Base-by-base conservation (phyloP, 2,329 filamentous ascomycete species). In the Dactylonectria macrodidyma region DNA sequence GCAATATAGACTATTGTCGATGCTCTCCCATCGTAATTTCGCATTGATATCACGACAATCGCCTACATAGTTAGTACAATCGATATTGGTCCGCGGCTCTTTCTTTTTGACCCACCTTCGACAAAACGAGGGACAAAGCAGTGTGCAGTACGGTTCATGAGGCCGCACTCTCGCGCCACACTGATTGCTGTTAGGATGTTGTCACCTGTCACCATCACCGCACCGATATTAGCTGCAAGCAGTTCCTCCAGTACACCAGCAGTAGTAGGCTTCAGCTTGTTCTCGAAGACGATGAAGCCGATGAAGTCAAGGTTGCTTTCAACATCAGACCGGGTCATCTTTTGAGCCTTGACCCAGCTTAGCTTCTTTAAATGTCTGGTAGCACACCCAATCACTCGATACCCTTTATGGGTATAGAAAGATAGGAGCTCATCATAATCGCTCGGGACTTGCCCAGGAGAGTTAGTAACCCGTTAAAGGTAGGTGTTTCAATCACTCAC, bases 271-370 rank as follows among this genome's bases (percentile, higher is more conserved):
- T 99, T 99, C 68, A 99, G 84, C 82, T 99, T 99, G 83, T 99
- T 99, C 82, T 99, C 96, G 75, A 99, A 99, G 61, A 99, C 92
- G 77, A 99, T 98, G 82, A 99, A 99, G 5, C 96, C 96, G 41
- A 95, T 88, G 77, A 99, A 98, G 52, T 95, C 90, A 11, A 99
- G 88, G 36, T 91, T 87, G 3, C 89, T 92, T 80, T 99, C 96
- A 9, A 93, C 95, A 60, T 98, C 93, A 46, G 91, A 84, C 34
- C 96, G 92, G 73, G 91, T 93, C 92, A 98, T 95, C 83, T 97
- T 97, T 77, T 98, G 95, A 7, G 95, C 91, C 78, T 97, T 97
- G 62, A 97, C 90, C 95, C 95, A 98, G 75, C 92, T 97, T 36
- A 98, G 86, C 77, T 95, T 96, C 64, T 90, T 89, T 59, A 98